Conservation (phyloP, 495 filamentous ascomycete species). For the Penicillium parvum region DNA sequence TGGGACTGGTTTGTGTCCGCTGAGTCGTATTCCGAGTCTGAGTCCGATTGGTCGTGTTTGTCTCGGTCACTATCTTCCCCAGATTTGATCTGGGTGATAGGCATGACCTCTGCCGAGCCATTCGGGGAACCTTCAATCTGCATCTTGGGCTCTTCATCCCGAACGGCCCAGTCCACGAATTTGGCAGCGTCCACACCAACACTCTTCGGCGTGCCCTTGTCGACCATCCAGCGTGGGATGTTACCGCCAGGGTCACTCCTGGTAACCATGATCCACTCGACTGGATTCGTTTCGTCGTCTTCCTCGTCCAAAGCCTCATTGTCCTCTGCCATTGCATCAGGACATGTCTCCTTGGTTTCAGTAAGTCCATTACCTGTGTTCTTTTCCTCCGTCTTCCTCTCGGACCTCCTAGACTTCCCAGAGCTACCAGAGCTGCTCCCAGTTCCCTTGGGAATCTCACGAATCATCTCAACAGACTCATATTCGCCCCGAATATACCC, state of each 20-base stretch:
- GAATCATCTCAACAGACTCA: slow-evolving; percentile 87
- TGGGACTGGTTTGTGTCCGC: slow-evolving; percentile 24
- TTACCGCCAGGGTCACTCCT: slow-evolving; percentile 90
- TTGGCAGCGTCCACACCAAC: slow-evolving; percentile 79
- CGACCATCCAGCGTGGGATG: slow-evolving; percentile 91
- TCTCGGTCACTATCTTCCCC: slow-evolving; percentile 13
- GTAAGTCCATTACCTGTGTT: neutral
- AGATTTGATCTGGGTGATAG: slow-evolving; percentile 10
- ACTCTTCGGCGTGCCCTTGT: slow-evolving; percentile 80
- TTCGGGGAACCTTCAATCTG: slow-evolving; percentile 19
- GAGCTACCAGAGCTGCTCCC: slow-evolving; percentile 3
- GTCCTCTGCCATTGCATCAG: slow-evolving; percentile 23
- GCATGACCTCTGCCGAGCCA: slow-evolving; percentile 7
- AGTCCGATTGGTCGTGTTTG: slow-evolving; percentile 6
- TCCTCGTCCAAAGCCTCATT: slow-evolving; percentile 42
- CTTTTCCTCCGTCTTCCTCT: neutral
- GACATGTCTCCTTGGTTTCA: neutral
- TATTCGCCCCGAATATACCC: slow-evolving; percentile 81
- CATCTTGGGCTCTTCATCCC: slow-evolving; percentile 44
- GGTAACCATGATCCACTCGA: slow-evolving; percentile 97
- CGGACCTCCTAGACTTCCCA: slow-evolving; percentile 1
- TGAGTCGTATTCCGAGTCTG: slow-evolving; percentile 19
- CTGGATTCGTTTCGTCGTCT: slow-evolving; percentile 55
- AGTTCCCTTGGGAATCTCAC: slow-evolving; percentile 62
- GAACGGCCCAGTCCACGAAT: slow-evolving; percentile 80